Base-by-base conservation (phyloP, 2,329 filamentous ascomycete species). In the Claviceps monticola region DNA sequence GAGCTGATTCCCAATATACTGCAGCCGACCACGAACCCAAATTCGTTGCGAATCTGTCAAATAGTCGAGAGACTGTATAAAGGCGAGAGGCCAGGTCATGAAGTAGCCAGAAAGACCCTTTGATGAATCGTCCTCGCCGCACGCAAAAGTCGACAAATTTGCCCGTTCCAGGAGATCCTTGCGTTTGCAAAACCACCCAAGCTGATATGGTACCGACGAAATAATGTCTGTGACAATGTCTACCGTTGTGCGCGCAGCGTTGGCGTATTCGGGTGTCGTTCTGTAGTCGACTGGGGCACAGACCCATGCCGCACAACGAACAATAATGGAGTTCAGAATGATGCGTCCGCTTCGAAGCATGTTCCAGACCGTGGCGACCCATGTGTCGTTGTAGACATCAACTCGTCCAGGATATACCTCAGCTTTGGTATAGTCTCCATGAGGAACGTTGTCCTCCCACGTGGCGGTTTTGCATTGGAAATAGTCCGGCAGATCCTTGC, bases 401-500 rank as follows among this genome's bases (percentile, higher is more conserved):
- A 83, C 73, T 16, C 75, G 71, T 2, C 80, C 80, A 0, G 79
- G 79, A 57, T 74, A 83, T 0, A 80, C 75, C 56, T 80, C 77
- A 2, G 76, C 73, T 53, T 68, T 67, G 21, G 66, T 57, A 56
- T 77, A 78, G 61, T 81, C 73, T 21, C 72, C 73, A 45, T 69
- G 68, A 0, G 74, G 71, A 4, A 78, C 68, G 54, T 73, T 68
- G 54, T 76, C 72, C 55, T 79, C 74, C 78, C 78, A 82, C 3
- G 73, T 73, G 1, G 79, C 73, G 1, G 76, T 76, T 58, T 69
- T 70, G 59, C 66, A 72, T n/a, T 62, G 65, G 67, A 75, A 82
- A 43, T 70, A 64, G 0, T 73, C 67, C 0, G 79, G 76, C 8
- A 79, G 60, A 14, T 64, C 64, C 45, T 68, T 65, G 56, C 73